These are phyloP conservation scores for Elaeis oleifera DNA, from an alignment of 202 grass and related monocot genomes.

Conservation along the genomic window DNA sequence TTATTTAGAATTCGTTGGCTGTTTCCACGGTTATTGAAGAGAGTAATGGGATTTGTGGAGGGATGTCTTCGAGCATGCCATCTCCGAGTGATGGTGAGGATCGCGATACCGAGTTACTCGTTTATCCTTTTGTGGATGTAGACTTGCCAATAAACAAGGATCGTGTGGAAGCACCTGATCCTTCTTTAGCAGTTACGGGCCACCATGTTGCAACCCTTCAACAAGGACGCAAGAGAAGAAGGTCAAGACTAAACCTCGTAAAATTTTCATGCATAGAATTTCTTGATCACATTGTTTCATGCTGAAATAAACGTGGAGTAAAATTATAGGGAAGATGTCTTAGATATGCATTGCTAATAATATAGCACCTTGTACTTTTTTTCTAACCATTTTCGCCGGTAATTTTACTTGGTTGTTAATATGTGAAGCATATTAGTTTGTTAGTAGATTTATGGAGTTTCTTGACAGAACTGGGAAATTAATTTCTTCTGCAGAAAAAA, in stretches of 20 bases:
- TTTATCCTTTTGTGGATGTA: conserved; percentile 41
- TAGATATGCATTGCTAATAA: too few species aligned
- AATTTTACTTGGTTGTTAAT: too few species aligned
- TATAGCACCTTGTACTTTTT: too few species aligned
- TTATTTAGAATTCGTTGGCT: conserved; percentile 29
- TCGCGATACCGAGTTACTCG: conserved; percentile 50
- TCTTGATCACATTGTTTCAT: not conserved
- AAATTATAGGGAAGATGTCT: too few species aligned
- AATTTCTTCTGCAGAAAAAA: too few species aligned
- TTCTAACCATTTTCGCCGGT: too few species aligned
- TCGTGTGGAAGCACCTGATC: conserved; percentile 32
- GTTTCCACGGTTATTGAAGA: conserved; percentile 30
- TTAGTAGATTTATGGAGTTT: too few species aligned
- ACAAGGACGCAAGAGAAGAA: conserved; percentile 42
- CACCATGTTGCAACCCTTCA: conserved; percentile 47
- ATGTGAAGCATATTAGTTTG: too few species aligned
- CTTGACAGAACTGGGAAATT: too few species aligned
- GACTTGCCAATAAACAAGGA: conserved; percentile 48
- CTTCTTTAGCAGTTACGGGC: conserved; percentile 47
- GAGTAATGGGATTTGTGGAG: conserved; percentile 21
- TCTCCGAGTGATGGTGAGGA: conserved; percentile 65
- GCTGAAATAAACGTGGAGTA: too few species aligned
- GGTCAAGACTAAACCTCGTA: conserved; percentile 19
- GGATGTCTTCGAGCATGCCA: conserved; percentile 3
- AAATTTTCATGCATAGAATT: not conserved